Evolutionary conservation across 495 filamentous ascomycete species (phyloP), one percentile per base, ranked within the genome.

Genomic region (Lasiosphaeria hispida): DNA sequence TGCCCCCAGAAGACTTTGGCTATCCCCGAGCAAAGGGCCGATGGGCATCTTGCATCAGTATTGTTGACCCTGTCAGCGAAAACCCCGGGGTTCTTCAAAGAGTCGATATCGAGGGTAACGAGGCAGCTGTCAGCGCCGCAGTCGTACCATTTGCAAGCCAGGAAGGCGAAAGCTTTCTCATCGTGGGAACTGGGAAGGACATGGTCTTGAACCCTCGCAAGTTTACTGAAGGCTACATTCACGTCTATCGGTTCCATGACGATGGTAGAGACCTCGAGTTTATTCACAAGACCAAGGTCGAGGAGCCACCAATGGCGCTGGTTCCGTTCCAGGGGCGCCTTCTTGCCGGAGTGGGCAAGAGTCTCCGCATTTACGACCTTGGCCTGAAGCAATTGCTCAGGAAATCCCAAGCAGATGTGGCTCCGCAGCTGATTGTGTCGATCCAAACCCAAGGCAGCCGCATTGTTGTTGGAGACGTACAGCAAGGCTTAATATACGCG

Each of bases 41-140:
- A 60, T 99, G 95, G 95, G 91, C 95, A 23, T 96, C 91, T 15
- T 96, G 92, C 68, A 90, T 99, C 59, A 88, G 89, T 63, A 79
- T 97, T 11, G 79, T 97, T 15, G 95, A 98, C 63, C 93, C 95
- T 0, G 54, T 93, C 13, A 79, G 77, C 41, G 81, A 89, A 37
- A 90, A 93, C 63, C 67, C 68, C 2, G 74, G 77, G 1, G 85
- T 91, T 5, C 73, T 96, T 8, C 82, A 85, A 54, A 86, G 81
- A 8, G 81, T 97, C 37, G 88, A 97, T 44, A 73, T 99, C 0
- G 86, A 86, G 17, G 87, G 92, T 6, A 97, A 99, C 63, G 92
- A 97, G 70, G 90, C 91, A 0, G 93, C 93, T 8, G 86, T 96
- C 55, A 96, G 90, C 63, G 82, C 92, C 59, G 88, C 87, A 13